Evolutionary conservation across 75 land plant species (phyloP).

Genomic region (Picea sitchensis): DNA sequence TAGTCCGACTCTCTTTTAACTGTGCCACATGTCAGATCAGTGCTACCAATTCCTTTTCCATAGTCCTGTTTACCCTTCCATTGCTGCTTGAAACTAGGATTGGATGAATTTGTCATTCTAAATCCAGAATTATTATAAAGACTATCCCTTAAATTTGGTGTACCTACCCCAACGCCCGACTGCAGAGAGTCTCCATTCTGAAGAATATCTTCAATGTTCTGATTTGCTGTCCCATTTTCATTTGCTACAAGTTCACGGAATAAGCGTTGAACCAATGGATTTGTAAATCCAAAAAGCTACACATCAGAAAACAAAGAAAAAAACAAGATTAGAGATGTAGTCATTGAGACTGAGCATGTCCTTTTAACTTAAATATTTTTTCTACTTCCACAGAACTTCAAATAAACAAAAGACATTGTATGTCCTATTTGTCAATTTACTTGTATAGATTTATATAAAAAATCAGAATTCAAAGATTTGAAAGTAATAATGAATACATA

Average conservation of each 20-base stretch:
- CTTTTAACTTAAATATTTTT: neutral
- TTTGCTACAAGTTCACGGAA: slow-evolving; percentile 62
- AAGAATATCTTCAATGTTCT: slow-evolving; percentile 1
- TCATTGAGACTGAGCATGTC: neutral
- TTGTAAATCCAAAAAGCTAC: slow-evolving; percentile 86
- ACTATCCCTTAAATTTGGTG: neutral
- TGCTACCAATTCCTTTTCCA: neutral
- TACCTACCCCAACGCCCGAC: neutral
- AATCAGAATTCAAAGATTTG: neutral
- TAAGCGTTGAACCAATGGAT: slow-evolving; percentile 65
- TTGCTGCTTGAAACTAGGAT: neutral
- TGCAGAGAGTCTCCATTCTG: neutral
- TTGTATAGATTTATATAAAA: neutral
- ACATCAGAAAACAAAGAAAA: neutral
- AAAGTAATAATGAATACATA: neutral
- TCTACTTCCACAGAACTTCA: neutral
- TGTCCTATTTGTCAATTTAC: neutral
- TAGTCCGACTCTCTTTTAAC: neutral
- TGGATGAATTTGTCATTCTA: neutral
- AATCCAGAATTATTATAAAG: neutral
- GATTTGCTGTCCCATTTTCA: slow-evolving; percentile 33
- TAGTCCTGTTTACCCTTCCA: neutral
- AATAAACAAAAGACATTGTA: neutral
- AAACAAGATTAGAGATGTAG: neutral
- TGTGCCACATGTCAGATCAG: neutral